Evolutionary conservation across 805 yeast species (phyloP).

Genomic region (Lipomyces starkeyi): DNA sequence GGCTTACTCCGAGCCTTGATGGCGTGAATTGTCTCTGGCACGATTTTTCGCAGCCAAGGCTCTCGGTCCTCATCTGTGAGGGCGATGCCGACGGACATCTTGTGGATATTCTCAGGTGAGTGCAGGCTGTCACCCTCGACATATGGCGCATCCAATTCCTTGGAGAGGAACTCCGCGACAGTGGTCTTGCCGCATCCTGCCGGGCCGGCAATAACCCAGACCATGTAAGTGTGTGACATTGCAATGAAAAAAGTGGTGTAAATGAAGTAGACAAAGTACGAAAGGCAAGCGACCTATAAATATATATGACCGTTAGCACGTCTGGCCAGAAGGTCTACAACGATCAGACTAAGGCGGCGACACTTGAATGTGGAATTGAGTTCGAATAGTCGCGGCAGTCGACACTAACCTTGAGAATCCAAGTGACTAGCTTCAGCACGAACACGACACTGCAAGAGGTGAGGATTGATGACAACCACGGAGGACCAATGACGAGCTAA

Average conservation of each 20-base stretch:
- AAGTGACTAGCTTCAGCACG: neutral
- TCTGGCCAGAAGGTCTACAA: neutral
- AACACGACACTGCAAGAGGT: neutral
- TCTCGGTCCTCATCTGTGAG: slow-evolving; percentile 88
- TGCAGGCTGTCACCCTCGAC: slow-evolving; percentile 77
- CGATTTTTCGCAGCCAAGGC: slow-evolving; percentile 76
- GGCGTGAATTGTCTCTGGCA: slow-evolving; percentile 48
- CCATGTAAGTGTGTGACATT: slow-evolving; percentile 20
- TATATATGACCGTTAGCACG: neutral
- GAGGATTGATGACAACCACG: neutral
- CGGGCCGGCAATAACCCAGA: slow-evolving; percentile 77
- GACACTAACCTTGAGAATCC: neutral
- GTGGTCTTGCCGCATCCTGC: slow-evolving; percentile 96
- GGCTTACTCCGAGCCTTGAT: slow-evolving; percentile 40
- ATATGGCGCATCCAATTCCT: slow-evolving; percentile 57
- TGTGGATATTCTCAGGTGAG: slow-evolving; percentile 61
- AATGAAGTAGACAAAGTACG: neutral
- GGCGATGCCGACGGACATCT: slow-evolving; percentile 84
- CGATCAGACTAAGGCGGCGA: neutral
- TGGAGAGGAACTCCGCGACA: slow-evolving; percentile 61
- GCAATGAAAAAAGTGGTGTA: neutral
- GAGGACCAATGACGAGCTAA: neutral
- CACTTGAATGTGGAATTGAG: neutral
- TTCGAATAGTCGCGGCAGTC: neutral
- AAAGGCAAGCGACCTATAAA: neutral